These are phyloP conservation scores for Pseudocercospora pini-densiflorae DNA, from an alignment of 2,329 filamentous ascomycete genomes.

Conservation along the genomic window DNA sequence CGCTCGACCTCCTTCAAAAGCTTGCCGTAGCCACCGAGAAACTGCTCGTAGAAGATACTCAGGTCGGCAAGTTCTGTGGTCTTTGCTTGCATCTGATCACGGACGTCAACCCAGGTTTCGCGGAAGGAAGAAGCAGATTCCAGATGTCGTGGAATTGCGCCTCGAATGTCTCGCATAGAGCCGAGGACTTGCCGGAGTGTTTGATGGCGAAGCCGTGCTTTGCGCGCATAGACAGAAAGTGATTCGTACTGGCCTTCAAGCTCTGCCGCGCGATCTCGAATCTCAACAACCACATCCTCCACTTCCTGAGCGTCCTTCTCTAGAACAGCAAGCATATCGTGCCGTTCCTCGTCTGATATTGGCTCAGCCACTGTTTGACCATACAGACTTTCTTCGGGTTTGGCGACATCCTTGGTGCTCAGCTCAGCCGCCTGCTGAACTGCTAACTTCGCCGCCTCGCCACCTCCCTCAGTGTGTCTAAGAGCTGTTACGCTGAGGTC, in stretches of 20 bases:
- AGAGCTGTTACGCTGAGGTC: constrained; percentile 92
- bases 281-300: constrained; percentile 66
- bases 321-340: constrained; percentile 83
- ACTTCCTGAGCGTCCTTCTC: constrained; percentile 69
- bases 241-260: constrained; percentile 74
- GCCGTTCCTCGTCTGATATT: constrained; percentile 74
- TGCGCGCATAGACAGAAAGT: constrained; percentile 67
- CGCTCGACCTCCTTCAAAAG: constrained; percentile 83
- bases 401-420: constrained; percentile 19
- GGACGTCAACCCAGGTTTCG: constrained; percentile 73
- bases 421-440: constrained; percentile 42
- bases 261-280: constrained; percentile 73
- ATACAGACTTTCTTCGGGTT: constrained; percentile 66
- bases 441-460: constrained; percentile 50
- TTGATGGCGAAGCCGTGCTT: constrained; percentile 59
- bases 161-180: constrained; percentile 69
- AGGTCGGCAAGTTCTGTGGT: constrained; percentile 78
- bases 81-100: constrained; percentile 68
- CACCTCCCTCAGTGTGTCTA: constrained; percentile 76
- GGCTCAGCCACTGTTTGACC: constrained; percentile 58
- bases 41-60: constrained; percentile 83
- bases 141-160: constrained; percentile 67
- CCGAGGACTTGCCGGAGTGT: constrained; percentile 67
- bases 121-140: constrained; percentile 68
- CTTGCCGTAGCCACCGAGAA: constrained; percentile 80